A percentile compares a stretch with the other conserved stretches of the same genome.
Evolutionary conservation across 164 flowering plant species (phyloP).

Genomic region (Stephania cephalantha): DNA sequence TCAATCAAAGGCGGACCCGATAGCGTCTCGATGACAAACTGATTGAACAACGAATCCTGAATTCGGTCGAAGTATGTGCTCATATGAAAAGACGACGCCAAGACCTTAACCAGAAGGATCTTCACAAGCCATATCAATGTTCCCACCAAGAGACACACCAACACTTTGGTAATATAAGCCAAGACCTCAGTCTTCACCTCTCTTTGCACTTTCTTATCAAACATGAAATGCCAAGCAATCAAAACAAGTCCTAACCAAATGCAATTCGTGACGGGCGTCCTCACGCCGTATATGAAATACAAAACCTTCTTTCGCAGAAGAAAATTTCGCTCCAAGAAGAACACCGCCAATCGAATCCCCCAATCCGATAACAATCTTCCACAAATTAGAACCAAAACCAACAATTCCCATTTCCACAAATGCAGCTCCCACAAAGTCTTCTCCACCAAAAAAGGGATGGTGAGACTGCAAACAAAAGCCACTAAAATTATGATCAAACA

Average conservation of each 20-base stretch:
- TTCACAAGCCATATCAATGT: conserved; percentile 48
- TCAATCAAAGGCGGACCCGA: conserved; percentile 47
- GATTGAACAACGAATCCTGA: conserved; percentile 53
- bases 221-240: conserved; percentile 51
- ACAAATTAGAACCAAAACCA: conserved; percentile 58
- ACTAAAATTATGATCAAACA: conserved; percentile 38
- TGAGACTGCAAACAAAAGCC: conserved; percentile 36
- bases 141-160: conserved; percentile 48
- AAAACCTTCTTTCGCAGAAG: conserved; percentile 53
- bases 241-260: conserved; percentile 62
- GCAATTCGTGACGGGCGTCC: conserved; percentile 58
- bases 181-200: conserved; percentile 27
- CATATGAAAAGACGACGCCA: conserved; percentile 54
- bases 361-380: conserved; percentile 67
- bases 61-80: conserved; percentile 53
- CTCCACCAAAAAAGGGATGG: conserved; percentile 23
- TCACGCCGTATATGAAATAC: conserved; percentile 66
- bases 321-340: conserved; percentile 60
- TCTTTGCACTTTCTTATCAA: conserved; percentile 40
- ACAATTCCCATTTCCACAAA: conserved; percentile 68
- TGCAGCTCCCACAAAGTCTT: conserved; percentile 38
- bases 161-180: conserved; percentile 43
- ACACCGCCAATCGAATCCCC: conserved; percentile 50
- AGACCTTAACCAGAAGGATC: conserved; percentile 46
- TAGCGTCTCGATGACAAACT: conserved; percentile 54